Evolutionary conservation across 2,329 filamentous ascomycete genomes (phyloP).

Genomic region (Proliferodiscus dingleyae): DNA sequence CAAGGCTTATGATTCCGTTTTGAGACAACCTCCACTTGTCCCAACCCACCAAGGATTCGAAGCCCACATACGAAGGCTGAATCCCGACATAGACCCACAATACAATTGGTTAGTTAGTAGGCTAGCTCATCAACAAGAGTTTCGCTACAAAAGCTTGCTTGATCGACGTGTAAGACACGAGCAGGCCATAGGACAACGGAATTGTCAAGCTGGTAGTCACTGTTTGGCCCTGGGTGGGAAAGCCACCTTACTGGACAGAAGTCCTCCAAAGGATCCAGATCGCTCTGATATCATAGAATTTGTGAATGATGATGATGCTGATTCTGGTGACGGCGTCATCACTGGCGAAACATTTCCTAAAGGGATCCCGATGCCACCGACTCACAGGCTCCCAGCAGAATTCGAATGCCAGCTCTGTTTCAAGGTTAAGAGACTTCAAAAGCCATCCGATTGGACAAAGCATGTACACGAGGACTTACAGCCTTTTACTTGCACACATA

Average conservation of each 20-base stretch:
- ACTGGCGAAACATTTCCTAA: conserved; percentile 71
- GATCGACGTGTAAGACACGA: conserved; percentile 67
- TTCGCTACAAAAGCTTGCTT: conserved; percentile 73
- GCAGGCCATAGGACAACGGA: conserved; percentile 48
- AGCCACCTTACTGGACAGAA: conserved; percentile 56
- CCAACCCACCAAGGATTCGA: conserved; percentile 74
- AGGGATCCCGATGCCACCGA: conserved; percentile 78
- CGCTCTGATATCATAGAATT: conserved; percentile 49
- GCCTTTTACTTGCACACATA: conserved; percentile 89
- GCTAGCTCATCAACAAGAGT: conserved; percentile 74
- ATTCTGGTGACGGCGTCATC: conserved; percentile 63
- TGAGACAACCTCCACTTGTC: conserved; percentile 60
- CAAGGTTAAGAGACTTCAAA: conserved; percentile 76
- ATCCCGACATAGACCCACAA: conserved; percentile 60
- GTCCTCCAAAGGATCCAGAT: conserved; percentile 56
- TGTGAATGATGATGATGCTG: conserved; percentile 56
- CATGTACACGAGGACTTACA: conserved; percentile 92
- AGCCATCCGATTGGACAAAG: conserved; percentile 95
- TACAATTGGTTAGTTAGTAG: conserved; percentile 67
- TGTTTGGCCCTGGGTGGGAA: conserved; percentile 67
- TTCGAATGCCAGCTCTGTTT: conserved; percentile 91
- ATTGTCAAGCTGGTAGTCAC: conserved; percentile 56
- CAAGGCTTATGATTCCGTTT: conserved; percentile 56
- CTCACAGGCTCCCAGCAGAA: conserved; percentile 70
- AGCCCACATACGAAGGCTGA: conserved; percentile 66